Base-by-base conservation (phyloP, 2,329 filamentous ascomycete genomes). In the Pseudogymnoascus sp. region DNA sequence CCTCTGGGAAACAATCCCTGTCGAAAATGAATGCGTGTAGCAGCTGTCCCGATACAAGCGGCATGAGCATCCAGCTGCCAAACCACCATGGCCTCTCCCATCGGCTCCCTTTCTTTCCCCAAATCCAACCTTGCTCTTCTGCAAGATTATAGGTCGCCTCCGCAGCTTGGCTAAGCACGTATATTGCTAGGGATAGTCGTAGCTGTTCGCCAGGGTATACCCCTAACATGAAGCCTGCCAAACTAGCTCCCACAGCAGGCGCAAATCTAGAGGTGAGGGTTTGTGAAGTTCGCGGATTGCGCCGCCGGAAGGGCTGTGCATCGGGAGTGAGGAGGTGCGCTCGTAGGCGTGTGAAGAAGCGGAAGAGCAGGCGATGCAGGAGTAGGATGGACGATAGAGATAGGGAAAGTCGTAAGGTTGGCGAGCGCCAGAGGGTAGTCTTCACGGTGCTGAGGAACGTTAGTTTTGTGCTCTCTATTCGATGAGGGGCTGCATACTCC, bases 131-230 rank as follows among this genome's bases (percentile, higher is more conserved):
- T 43, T 89, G 86, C 49, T 88, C 86, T 71, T 96, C 90, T 4
- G 91, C 81, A 18, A 88, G 81, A 73, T 96, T 96, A 81, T 93
- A 97, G 4, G 84, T 81, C 68, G 93, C 95, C 73, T 99, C 93
- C 38, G 96, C 78, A 1, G 91, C 90, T 60, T 91, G 84, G 68
- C 91, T 93, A 65, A 91, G 81, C 62, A 88, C 80, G 72, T 93
- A 96, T 65, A 97, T 90, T 12, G 91, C 88, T 55, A 95, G 83
- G 0, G 90, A 91, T 61, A 93, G 80, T 60, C 95, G 87, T 68
- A 95, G 73, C 68, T 89, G 87, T 66, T 86, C 81, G 38, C 80
- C 68, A 72, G 93, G 80, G 67, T 86, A 90, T 8, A 96, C 83
- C 6, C 90, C 90, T 16, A 97, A 79, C 59, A 90, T 88, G 59